These are phyloP conservation scores for Dioscorea alata DNA, from an alignment of 106 monocot species.

Conservation along the genomic window DNA sequence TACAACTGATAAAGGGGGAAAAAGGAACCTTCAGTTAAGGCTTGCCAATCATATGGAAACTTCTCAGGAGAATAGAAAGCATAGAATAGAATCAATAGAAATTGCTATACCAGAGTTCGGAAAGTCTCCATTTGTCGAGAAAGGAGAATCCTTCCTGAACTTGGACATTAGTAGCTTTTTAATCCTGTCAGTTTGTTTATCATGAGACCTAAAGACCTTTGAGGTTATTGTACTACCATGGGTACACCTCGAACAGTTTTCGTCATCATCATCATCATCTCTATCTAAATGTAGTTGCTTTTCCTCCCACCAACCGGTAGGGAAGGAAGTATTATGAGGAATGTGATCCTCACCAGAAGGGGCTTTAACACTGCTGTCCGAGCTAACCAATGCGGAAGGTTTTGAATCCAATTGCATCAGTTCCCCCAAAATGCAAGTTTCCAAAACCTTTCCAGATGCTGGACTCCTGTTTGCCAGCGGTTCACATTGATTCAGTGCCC, in stretches of 20 bases:
- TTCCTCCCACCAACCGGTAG: constrained; percentile 11
- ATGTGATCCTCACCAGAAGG: not conserved
- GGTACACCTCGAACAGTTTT: constrained; percentile 58
- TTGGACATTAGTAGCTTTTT: constrained; percentile 44
- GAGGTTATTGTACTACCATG: constrained; percentile 21
- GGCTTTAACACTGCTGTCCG: constrained; percentile 31
- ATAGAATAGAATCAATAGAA: no score
- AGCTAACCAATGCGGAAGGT: constrained; percentile 16
- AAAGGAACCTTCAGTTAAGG: not conserved
- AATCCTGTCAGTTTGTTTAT: constrained; percentile 38
- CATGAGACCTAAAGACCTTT: constrained; percentile 30
- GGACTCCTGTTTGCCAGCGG: not conserved
- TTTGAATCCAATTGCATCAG: constrained; percentile 32
- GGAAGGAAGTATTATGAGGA: constrained; percentile 2
- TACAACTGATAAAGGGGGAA: constrained; percentile 21
- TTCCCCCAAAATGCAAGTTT: constrained; percentile 13
- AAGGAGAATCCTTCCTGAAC: constrained; percentile 33
- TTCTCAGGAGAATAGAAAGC: no score
- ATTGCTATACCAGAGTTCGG: no score
- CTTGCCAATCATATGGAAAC: no score
- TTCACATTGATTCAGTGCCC: constrained; percentile 1
- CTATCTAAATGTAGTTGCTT: constrained; percentile 13
- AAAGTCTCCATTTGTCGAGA: no score
- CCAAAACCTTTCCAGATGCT: not conserved
- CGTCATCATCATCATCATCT: constrained; percentile 65